These are phyloP conservation scores for Echinosophora koreensis DNA, from an alignment of 306 rosid species.

Conservation along the genomic window DNA sequence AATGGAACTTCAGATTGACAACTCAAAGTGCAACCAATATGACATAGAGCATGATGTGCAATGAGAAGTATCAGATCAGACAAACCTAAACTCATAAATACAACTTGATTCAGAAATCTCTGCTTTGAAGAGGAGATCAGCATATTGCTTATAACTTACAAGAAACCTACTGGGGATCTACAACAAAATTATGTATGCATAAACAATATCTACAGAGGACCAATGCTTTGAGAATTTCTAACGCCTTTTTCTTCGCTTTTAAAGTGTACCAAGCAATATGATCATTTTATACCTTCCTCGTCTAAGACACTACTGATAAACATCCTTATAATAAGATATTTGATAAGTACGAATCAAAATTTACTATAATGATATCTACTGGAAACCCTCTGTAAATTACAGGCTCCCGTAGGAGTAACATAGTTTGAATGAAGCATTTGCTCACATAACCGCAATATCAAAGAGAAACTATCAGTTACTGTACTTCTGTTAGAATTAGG, in stretches of 20 bases:
- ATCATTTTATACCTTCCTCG: not conserved
- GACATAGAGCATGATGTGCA: conserved; percentile 23
- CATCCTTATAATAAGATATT: conserved; percentile 24
- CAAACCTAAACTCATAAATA: conserved; percentile 22
- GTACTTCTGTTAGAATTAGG: not conserved
- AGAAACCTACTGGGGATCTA: conserved; percentile 23
- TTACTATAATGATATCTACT: not conserved
- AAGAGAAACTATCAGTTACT: conserved; percentile 20
- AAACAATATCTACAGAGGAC: not conserved
- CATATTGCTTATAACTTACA: conserved; percentile 13
- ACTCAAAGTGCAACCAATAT: conserved; percentile 38
- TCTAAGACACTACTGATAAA: conserved; percentile 24
- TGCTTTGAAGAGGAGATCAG: conserved; percentile 8
- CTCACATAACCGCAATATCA: conserved; percentile 40
- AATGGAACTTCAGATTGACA: conserved; percentile 50
- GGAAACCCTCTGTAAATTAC: not conserved
- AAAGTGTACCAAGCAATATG: conserved; percentile 9
- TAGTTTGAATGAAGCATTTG: conserved; percentile 35
- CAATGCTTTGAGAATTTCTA: conserved; percentile 5
- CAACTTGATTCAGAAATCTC: conserved; percentile 8
- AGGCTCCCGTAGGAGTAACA: conserved; percentile 31
- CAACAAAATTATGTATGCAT: conserved; percentile 10
- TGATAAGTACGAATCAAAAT: conserved; percentile 11
- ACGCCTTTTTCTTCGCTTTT: conserved; percentile 8
- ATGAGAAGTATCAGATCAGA: conserved; percentile 23